Evolutionary conservation across 2,329 filamentous ascomycete species (phyloP), one percentile per base, ranked within the genome.

Genomic region (Trichoderma koningii): DNA sequence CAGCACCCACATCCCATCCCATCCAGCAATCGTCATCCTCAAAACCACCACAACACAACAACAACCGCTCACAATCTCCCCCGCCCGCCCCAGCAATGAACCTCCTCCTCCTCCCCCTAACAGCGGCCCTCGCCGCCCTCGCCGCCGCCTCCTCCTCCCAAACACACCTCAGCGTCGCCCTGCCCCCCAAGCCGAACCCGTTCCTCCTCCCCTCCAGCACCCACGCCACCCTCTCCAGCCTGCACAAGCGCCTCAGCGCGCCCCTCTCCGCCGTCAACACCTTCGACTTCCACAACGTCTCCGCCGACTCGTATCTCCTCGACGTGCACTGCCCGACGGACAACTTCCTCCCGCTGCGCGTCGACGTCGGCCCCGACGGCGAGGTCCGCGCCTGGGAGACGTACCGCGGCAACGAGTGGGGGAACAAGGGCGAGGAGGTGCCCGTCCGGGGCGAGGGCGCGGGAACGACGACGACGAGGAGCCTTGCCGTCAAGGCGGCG

Each of bases 331-430:
- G 88, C 74, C 80, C 85, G 30, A 89, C 91, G 64, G 87, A 90
- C 76, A 83, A 83, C 61, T 98, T 97, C 75, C 85, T 87, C 70
- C 90, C 92, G 12, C 81, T 96, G 75, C 84, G 94, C 51, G 85
- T 98, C 34, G 95, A 98, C 73, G 85, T 95, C 19, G 70, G 72
- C 2, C 71, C 69, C 59, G 76, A 78, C 44, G 74, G 77, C 23
- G 75, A 78, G 70, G 81, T 92, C 3, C 79, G 83, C 48, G 88
- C 88, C 30, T 95, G 91, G 89, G 91, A 94, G 81, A 96, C 92
- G 28, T 96, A 89, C 75, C 83, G 92, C 55, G 93, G 92, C 0
- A 94, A 96, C 72, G 91, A 95, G 70, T 97, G 94, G 93, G 87
- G 83, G 19, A 96, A 97, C 75, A 90, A 87, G 73, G 94, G 93